Evolutionary conservation across 2,329 filamentous ascomycete species (phyloP).

Genomic region (Triangularia setosa): DNA sequence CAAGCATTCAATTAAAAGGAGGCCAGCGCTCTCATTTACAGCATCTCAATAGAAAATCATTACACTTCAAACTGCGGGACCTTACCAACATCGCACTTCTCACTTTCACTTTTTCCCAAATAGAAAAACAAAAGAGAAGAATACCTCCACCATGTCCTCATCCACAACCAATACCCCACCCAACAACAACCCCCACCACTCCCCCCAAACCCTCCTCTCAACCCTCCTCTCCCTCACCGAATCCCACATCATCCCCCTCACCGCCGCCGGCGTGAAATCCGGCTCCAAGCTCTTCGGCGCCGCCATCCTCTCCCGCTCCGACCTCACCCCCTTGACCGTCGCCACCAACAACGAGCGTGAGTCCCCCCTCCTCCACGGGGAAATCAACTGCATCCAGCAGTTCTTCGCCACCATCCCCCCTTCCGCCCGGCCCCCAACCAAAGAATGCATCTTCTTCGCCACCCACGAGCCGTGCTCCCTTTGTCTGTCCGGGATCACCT

Average conservation of each 20-base stretch:
- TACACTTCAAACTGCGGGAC: too few species aligned
- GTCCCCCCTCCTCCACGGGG: conserved; percentile 55
- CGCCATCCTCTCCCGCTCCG: conserved; percentile 44
- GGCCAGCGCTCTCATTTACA: too few species aligned
- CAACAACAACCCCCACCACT: conserved; percentile 17
- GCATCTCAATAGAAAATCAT: too few species aligned
- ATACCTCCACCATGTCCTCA: background rate
- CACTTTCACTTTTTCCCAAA: too few species aligned
- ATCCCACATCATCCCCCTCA: conserved; percentile 48
- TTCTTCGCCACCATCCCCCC: conserved; percentile 46
- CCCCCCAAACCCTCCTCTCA: conserved; percentile 34
- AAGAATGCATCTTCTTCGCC: conserved; percentile 54
- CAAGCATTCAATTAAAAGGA: background rate
- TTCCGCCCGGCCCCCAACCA: conserved; percentile 29
- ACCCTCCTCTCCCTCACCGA: conserved; percentile 43
- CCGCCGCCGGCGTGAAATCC: conserved; percentile 44
- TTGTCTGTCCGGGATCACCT: conserved; percentile 55
- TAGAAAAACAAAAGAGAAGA: background rate
- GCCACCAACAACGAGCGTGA: conserved; percentile 53
- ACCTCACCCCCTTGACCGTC: conserved; percentile 43
- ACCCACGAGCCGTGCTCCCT: conserved; percentile 58
- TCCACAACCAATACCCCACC: background rate
- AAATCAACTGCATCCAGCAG: conserved; percentile 58
- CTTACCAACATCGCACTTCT: too few species aligned
- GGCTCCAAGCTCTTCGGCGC: conserved; percentile 57